Percentiles rank a stretch among this genome's conserved stretches.
Conservation (phyloP, 495 filamentous ascomycete genomes). For the Penicillium argentinense region DNA sequence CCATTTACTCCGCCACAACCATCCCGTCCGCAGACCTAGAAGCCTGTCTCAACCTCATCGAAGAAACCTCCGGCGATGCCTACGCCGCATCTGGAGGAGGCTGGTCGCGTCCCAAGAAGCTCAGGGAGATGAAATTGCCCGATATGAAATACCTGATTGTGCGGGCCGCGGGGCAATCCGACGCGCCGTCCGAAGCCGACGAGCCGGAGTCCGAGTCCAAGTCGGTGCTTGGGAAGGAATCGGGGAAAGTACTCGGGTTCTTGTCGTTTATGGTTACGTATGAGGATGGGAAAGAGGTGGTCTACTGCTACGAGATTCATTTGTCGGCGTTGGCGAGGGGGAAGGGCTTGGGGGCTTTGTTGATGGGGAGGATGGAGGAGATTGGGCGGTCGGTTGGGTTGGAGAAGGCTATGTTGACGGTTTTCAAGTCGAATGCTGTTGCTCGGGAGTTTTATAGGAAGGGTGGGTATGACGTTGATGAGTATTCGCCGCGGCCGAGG, state of each 20-base stretch:
- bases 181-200: background rate
- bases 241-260: slow-evolving; percentile 56
- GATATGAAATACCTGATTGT: slow-evolving; percentile 69
- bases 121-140: slow-evolving; percentile 70
- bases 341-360: slow-evolving; percentile 36
- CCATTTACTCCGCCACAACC: slow-evolving; percentile 45
- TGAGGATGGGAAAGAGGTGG: slow-evolving; percentile 69
- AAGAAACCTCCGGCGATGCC: slow-evolving; percentile 62
- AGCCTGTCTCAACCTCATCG: slow-evolving; percentile 69
- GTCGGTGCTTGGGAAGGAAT: background rate
- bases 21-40: slow-evolving; percentile 55
- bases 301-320: slow-evolving; percentile 92
- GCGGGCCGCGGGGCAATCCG: slow-evolving; percentile 23
- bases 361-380: slow-evolving; percentile 45
- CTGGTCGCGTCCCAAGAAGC: slow-evolving; percentile 72
- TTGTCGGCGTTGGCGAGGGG: slow-evolving; percentile 55
- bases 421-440: slow-evolving; percentile 65
- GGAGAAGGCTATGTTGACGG: slow-evolving; percentile 81
- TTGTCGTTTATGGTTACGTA: slow-evolving; percentile 81
- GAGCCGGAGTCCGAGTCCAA: slow-evolving; percentile 4
- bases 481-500: slow-evolving; percentile 62
- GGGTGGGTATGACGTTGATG: slow-evolving; percentile 66
- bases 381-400: slow-evolving; percentile 47
- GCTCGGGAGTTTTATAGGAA: slow-evolving; percentile 66
- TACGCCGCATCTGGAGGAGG: slow-evolving; percentile 64